A percentile compares a stretch with the other conserved stretches of the same genome.
Evolutionary conservation across 2,329 filamentous ascomycete genomes (phyloP).

Genomic region (Fusarium sp.): DNA sequence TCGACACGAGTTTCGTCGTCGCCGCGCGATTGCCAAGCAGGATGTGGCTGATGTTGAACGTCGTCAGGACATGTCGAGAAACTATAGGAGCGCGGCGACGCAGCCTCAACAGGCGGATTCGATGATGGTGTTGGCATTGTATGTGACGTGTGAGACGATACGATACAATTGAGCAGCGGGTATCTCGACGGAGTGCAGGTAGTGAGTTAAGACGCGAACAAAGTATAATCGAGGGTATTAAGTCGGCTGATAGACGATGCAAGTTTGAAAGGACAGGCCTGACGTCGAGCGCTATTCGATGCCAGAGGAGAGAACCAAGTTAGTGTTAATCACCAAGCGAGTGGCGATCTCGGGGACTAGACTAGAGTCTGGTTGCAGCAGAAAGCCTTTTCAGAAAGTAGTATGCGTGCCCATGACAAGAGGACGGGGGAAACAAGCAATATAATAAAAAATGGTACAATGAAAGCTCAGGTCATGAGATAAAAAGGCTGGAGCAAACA

Average conservation of each 20-base stretch:
- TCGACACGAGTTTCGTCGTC: conserved; percentile 30
- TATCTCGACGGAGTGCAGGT: conserved; percentile 4
- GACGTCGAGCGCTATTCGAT: conserved; percentile 35
- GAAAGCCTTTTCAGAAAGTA: conserved; percentile 37
- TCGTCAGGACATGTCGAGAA: conserved; percentile 60
- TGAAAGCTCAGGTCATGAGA: conserved; percentile 2
- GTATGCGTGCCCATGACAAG: conserved; percentile 34
- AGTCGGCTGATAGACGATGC: conserved; percentile 29
- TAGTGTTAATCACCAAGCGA: conserved; percentile 39
- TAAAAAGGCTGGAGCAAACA: conserved; percentile 2
- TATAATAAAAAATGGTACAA: conserved; percentile 23
- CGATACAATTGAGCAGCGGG: conserved; percentile 20
- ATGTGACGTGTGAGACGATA: conserved; percentile 16
- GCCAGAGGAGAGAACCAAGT: conserved; percentile 34
- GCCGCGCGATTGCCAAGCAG: conserved; percentile 42
- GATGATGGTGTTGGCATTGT: conserved; percentile 61
- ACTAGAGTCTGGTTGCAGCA: conserved; percentile 19
- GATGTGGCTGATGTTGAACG: conserved; percentile 46
- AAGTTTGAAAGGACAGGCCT: conserved; percentile 23
- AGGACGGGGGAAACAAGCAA: neutral
- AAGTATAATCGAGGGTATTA: conserved; percentile 31
- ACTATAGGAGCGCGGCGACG: conserved; percentile 52
- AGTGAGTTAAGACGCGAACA: neutral
- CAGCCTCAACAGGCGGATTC: conserved; percentile 53
- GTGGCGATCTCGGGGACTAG: conserved; percentile 43